A percentile compares a stretch with the other conserved stretches of the same genome.
These are phyloP conservation scores for Rhodomyrtus tomentosa DNA, from an alignment of 345 rosid genomes.

Conservation along the genomic window DNA sequence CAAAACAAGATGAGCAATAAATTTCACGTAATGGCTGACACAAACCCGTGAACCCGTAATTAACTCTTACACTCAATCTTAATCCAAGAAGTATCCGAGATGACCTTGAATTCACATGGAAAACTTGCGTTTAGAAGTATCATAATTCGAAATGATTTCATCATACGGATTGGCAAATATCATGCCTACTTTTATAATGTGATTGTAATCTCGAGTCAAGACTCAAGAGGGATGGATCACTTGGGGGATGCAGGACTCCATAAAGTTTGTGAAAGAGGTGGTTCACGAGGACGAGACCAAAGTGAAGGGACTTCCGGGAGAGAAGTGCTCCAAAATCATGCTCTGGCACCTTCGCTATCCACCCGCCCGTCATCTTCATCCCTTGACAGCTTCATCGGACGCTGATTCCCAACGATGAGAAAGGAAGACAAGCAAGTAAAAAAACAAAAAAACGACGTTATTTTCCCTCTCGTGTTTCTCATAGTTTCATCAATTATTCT, in stretches of 20 bases:
- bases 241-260: slow-evolving; percentile 42
- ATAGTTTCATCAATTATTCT: not conserved
- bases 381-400: not conserved
- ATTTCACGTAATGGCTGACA: no score
- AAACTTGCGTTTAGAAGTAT: not conserved
- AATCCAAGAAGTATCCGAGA: not conserved
- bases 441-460: not conserved
- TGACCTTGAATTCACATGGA: not conserved
- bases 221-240: not conserved
- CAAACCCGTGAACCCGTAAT: no score
- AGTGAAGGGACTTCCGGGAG: slow-evolving; percentile 57
- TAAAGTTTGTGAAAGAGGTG: slow-evolving; percentile 72
- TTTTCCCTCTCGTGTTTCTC: not conserved
- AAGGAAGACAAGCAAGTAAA: not conserved
- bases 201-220: not conserved
- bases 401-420: not conserved
- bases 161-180: no score
- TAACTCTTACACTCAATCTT: no score
- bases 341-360: slow-evolving; percentile 64
- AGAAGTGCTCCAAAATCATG: slow-evolving; percentile 78
- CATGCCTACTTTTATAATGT: not conserved
- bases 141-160: no score
- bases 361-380: not conserved
- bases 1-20: not conserved
- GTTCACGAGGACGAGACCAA: slow-evolving; percentile 75